Base-by-base conservation (phyloP, 2,329 filamentous ascomycete genomes). In the Claviceps paspali region DNA sequence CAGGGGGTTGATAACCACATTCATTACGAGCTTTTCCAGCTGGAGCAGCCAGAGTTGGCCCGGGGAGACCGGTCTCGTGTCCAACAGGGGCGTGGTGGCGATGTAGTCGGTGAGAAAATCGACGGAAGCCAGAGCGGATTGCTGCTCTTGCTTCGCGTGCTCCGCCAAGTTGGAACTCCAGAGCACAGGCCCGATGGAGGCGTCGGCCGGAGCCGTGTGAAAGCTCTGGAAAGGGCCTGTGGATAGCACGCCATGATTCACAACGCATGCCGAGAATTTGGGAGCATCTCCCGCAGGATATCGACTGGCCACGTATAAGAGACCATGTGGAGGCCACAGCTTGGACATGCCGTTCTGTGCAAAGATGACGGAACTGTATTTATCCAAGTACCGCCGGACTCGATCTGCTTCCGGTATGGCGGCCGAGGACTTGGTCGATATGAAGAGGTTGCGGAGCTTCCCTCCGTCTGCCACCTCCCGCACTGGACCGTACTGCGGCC, bases 291-390 rank as follows among this genome's bases (percentile, higher is more conserved):
- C 50, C 12, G 39, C 29, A 2, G 52, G 45, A 38, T 62, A 71
- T 14, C 68, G 57, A 37, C 57, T 49, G 2, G 48, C 43, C 26
- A 55, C 53, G 48, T 72, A 73, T 1, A 51, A 41, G 4, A 47
- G 45, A 3, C 68, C 68, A 35, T 64, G 52, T 6, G 70, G 70
- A 18, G 69, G 68, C 70, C 70, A 74, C 12, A 73, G 53, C 45
- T 63, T 67, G 23, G 82, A 86, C 74, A 95, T 81, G 33, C 88
- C 88, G 49, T 94, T 94, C 49, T 95, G 87, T 18, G 84, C 62
- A 49, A 95, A 82, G 10, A 80, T 67, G n/a, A 95, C 73, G 0
- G 82, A 81, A n/a, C 78, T 83, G 3, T 66, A 56, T 3, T 61
- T 55, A 43, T 75, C 68, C 2, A 77, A 67, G 36, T 93, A 72